Percentiles rank a stretch among this genome's conserved stretches.
Conservation (phyloP, 441 rosid genomes). For the Mallotus repandus region DNA sequence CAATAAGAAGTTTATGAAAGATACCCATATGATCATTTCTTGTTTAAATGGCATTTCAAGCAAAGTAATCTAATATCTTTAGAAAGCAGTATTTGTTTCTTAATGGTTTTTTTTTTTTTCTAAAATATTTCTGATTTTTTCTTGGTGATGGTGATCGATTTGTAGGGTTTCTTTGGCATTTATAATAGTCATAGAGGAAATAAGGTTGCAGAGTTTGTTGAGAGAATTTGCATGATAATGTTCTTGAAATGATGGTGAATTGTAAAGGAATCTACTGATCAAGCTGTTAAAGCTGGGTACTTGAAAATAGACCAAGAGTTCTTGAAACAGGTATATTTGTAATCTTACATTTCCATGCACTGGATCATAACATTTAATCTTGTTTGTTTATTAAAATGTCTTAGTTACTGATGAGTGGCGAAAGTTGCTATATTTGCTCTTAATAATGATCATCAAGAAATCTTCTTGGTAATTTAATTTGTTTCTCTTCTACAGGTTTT, state of each 20-base stretch:
- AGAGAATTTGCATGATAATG: conserved; percentile 63
- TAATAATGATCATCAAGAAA: too few species aligned
- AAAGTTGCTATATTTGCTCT: background rate
- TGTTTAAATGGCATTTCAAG: conserved; percentile 43
- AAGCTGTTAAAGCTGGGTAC: conserved; percentile 66
- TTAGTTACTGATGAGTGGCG: background rate
- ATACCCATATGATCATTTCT: conserved; percentile 54
- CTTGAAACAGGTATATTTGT: conserved; percentile 52
- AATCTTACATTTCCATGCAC: background rate
- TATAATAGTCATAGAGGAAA: conserved; percentile 86
- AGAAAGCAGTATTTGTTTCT: background rate
- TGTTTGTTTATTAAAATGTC: too few species aligned
- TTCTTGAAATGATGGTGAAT: conserved; percentile 52
- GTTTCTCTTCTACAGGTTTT: too few species aligned
- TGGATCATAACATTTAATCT: background rate
- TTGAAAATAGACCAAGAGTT: conserved; percentile 69
- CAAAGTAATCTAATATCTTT: conserved; percentile 30
- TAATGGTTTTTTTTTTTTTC: background rate
- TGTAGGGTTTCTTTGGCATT: conserved; percentile 77
- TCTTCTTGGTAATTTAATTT: too few species aligned
- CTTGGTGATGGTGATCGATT: background rate
- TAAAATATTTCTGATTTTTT: background rate
- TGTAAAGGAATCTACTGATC: conserved; percentile 43
- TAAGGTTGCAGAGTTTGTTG: conserved; percentile 71
- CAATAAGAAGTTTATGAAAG: conserved; percentile 84